Evolutionary conservation across 805 yeast species (phyloP).

Genomic region (Pichia eremophila): DNA sequence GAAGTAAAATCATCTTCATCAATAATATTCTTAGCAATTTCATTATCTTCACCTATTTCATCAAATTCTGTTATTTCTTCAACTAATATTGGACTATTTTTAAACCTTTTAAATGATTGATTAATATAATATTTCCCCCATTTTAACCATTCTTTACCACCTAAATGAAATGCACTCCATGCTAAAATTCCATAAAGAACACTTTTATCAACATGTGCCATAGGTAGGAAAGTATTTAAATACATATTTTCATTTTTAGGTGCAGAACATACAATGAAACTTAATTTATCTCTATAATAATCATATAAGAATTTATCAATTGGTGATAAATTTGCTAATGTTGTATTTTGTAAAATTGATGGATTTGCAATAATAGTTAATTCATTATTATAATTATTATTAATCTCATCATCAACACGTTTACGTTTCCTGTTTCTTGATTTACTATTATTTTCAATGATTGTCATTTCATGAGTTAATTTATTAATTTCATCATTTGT

Average conservation of each 20-base stretch:
- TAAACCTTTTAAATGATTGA: slow-evolving; percentile 36
- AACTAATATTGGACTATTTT: slow-evolving; percentile 22
- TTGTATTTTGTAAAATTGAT: slow-evolving; percentile 19
- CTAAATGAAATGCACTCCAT: slow-evolving; percentile 48
- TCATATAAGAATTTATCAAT: slow-evolving; percentile 30
- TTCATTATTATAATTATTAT: background rate
- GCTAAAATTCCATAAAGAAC: slow-evolving; percentile 44
- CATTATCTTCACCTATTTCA: slow-evolving; percentile 17
- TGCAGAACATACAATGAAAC: slow-evolving; percentile 36
- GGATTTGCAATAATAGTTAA: slow-evolving; percentile 15
- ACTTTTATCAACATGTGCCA: slow-evolving; percentile 43
- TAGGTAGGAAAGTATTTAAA: slow-evolving; percentile 43
- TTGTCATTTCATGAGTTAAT: slow-evolving; percentile 30
- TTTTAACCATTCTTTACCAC: slow-evolving; percentile 31
- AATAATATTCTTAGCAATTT: too few relatives aligned
- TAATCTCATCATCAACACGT: too few relatives aligned
- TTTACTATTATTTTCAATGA: slow-evolving; percentile 33
- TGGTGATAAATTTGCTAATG: slow-evolving; percentile 23
- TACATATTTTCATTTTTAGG: slow-evolving; percentile 43
- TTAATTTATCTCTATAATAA: slow-evolving; percentile 38
- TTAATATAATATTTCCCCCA: slow-evolving; percentile 42
- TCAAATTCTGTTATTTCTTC: slow-evolving; percentile 13
- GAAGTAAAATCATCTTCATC: background rate
- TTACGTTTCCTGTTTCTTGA: slow-evolving; percentile 10
- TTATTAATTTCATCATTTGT: slow-evolving; percentile 27